Percentiles rank a stretch among this genome's conserved stretches.
Evolutionary conservation across 306 rosid genomes (phyloP).

Genomic region (Vigna mungo): DNA sequence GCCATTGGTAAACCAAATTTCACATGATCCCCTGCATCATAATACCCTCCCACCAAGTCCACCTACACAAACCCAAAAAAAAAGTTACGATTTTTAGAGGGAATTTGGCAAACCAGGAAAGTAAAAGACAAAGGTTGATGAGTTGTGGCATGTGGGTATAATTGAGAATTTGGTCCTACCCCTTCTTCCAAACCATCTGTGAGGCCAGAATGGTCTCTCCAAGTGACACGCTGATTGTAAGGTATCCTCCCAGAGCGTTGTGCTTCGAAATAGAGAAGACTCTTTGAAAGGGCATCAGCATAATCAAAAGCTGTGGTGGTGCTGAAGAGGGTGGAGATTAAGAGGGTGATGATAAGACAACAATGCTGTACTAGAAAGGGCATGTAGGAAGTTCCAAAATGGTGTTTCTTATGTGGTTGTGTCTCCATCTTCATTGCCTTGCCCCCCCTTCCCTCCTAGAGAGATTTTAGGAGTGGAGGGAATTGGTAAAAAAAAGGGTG

Average conservation of each 20-base stretch:
- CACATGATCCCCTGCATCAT: conserved; percentile 99
- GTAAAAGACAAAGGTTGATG: conserved; percentile 1
- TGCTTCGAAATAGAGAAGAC: conserved; percentile 92
- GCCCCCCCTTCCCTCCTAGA: conserved; percentile 58
- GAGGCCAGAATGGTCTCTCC: conserved; percentile 98
- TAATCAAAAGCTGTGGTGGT: conserved; percentile 60
- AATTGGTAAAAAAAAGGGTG: conserved; percentile 31
- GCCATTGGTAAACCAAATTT: conserved; percentile 98
- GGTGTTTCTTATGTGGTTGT: conserved; percentile 27
- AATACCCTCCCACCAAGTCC: conserved; percentile 96
- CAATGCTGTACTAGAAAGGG: conserved; percentile 43
- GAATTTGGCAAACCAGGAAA: conserved; percentile 13
- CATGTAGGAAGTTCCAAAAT: conserved; percentile 34
- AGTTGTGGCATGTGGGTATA: conserved; percentile 6
- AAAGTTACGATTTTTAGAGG: conserved; percentile 18
- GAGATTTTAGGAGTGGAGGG: conserved; percentile 58
- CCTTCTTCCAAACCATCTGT: conserved; percentile 95
- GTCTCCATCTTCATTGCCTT: conserved; percentile 46
- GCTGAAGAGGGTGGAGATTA: conserved; percentile 44
- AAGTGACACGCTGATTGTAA: conserved; percentile 85
- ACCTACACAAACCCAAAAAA: conserved; percentile 54
- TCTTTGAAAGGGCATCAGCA: conserved; percentile 82
- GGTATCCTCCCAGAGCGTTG: conserved; percentile 96
- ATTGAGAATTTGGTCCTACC: conserved; percentile 51
- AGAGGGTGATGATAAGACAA: conserved; percentile 42